Evolutionary conservation across 208 protist genomes (phyloP).

Genomic region (Leishmania guyanensis): DNA sequence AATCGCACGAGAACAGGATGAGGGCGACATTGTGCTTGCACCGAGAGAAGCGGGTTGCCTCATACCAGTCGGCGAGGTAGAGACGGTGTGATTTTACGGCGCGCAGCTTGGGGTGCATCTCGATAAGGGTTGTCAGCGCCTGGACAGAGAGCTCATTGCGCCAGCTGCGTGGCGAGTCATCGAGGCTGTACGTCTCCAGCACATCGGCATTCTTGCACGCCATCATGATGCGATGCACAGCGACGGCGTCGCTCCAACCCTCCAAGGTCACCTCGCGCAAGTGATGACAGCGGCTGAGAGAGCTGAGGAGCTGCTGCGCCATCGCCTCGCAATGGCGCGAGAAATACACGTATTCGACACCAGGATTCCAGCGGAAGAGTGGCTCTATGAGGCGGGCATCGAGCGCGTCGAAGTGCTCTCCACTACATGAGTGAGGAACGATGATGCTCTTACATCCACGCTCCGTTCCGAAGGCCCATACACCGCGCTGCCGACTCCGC

Average conservation of each 20-base stretch:
- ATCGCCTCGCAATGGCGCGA: conserved; percentile 86
- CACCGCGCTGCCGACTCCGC: conserved; percentile 64
- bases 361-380: conserved; percentile 87
- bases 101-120: conserved; percentile 90
- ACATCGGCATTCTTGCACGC: conserved; percentile 85
- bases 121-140: conserved; percentile 83
- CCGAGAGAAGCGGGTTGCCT: conserved; percentile 83
- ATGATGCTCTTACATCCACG: conserved; percentile 87
- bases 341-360: conserved; percentile 87
- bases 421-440: conserved; percentile 77
- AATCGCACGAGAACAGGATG: conserved; percentile 79
- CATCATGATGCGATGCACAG: conserved; percentile 85
- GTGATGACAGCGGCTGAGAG: conserved; percentile 65
- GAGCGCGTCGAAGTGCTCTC: conserved; percentile 71
- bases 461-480: conserved; percentile 85
- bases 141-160: conserved; percentile 89
- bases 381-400: conserved; percentile 83
- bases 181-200: conserved; percentile 77
- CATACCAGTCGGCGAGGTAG: conserved; percentile 80
- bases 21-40: conserved; percentile 91
- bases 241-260: conserved; percentile 87
- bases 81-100: conserved; percentile 72
- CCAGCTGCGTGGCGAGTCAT: conserved; percentile 77
- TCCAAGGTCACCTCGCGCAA: conserved; percentile 76
- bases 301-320: conserved; percentile 60